A percentile compares a stretch with the other conserved stretches of the same genome.
phyloP scores from a whole-genome alignment of 257 asterid species.

The Solanum appendiculatum region DNA sequence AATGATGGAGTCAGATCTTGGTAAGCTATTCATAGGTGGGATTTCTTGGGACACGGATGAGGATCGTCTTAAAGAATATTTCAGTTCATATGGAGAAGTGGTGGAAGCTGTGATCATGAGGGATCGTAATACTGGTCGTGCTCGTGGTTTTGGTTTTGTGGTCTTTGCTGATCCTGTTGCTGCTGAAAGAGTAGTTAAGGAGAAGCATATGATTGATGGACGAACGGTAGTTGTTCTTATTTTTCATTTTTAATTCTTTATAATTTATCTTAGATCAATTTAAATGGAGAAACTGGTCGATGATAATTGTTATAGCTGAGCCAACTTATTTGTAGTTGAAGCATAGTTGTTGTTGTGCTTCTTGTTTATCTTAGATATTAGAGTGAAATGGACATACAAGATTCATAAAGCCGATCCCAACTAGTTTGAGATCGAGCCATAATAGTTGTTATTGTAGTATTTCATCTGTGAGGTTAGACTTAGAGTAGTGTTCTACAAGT shows the following conservation, averaged over 20 bases:
- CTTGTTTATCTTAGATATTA: neutral
- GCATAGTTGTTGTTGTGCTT: neutral
- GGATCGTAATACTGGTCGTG: constrained; percentile 75
- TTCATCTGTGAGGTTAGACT: neutral
- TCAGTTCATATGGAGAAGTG: constrained; percentile 58
- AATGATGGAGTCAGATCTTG: constrained; percentile 77
- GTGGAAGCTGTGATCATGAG: constrained; percentile 85
- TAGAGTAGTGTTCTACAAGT: neutral
- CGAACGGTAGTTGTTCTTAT: constrained; percentile 43
- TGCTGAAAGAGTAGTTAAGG: constrained; percentile 76
- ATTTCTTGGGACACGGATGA: constrained; percentile 95
- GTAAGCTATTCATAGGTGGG: constrained; percentile 85
- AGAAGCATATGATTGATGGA: constrained; percentile 73
- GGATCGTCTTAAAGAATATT: constrained; percentile 68
- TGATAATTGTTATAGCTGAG: neutral
- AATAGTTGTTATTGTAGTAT: neutral
- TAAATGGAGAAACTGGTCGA: neutral
- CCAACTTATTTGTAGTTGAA: neutral
- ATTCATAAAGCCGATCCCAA: neutral
- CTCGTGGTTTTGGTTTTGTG: constrained; percentile 83
- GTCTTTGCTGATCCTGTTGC: constrained; percentile 61
- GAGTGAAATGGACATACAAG: neutral
- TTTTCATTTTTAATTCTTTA: neutral
- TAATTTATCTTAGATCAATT: neutral
- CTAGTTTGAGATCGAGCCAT: neutral